Evolutionary conservation across 179 eudicot genomes (phyloP), one percentile per base, ranked within the genome.

Genomic region (Patellifolia procumbens): DNA sequence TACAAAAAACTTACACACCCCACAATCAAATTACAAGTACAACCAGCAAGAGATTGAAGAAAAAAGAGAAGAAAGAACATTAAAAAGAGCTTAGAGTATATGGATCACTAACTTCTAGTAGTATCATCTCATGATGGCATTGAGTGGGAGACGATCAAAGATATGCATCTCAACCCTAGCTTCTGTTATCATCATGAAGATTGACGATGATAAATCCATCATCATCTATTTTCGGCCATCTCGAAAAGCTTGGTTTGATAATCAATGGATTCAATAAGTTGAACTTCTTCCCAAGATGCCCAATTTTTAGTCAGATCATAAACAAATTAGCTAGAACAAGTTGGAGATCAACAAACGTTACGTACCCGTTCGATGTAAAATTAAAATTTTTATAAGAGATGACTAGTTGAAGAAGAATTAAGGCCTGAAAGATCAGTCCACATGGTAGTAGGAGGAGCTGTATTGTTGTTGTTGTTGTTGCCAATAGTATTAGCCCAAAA

Each of bases 381-480:
- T 65, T 22, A 52, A n/a, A 3, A 39, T 2, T 26, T 34, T 68
- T 80, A 82, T 59, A 82, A 62, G 20, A 82, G 85, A 66, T 82
- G 85, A 61, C 53, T 83, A 22, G 79, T 68, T 13, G 89, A 74
- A 35, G 89, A 86, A 12, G 89, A 85, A 68, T 83, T 81, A 15
- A 85, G 77, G 53, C 91, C 89, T 0, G 89, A 76, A 45, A 86
- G 64, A 45, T 87, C 88, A 3, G 86, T 72, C 91, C 91, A 86
- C 83, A 82, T 67, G 53, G 68, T 80, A 22, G 75, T 63, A 35
- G 49, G 24, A 31, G 15, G 52, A 37, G 39, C 48, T 1, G 59
- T 45, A n/a, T 37, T 72, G 20, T 62, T 73, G 3, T 56, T 37
- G 39, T 62, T 81, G 37, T 34, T 70, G 16, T 43, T 62, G 2